These are phyloP conservation scores for Fragaria ananassa DNA, from an alignment of 306 rosid genomes.

Conservation along the genomic window DNA sequence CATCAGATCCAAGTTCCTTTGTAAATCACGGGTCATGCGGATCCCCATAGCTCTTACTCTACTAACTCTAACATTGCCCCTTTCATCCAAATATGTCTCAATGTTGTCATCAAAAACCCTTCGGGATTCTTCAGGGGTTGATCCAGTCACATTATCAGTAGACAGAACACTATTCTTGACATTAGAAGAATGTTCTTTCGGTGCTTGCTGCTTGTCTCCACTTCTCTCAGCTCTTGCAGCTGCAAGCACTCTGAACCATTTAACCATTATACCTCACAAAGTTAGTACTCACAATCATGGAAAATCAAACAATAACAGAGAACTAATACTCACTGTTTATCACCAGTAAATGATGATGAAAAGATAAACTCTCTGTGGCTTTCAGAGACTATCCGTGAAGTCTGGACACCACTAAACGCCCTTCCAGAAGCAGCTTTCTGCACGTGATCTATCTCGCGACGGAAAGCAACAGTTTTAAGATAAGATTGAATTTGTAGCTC, in stretches of 20 bases:
- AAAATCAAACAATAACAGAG: background rate
- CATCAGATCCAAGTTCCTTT: conserved; percentile 93
- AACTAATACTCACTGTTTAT: conserved; percentile 64
- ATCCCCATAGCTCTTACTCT: conserved; percentile 93
- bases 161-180: conserved; percentile 27
- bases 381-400: conserved; percentile 92
- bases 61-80: conserved; percentile 78
- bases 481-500: conserved; percentile 95
- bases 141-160: conserved; percentile 36
- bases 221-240: conserved; percentile 47
- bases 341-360: conserved; percentile 88
- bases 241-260: conserved; percentile 61
- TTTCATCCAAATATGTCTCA: conserved; percentile 77
- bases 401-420: conserved; percentile 79
- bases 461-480: conserved; percentile 95
- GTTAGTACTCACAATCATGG: background rate
- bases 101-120: conserved; percentile 63
- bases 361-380: conserved; percentile 87
- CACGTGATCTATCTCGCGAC: conserved; percentile 87
- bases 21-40: conserved; percentile 90
- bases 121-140: conserved; percentile 32
- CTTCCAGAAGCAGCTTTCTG: conserved; percentile 86
- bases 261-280: conserved; percentile 22
- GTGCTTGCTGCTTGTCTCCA: conserved; percentile 42
- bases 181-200: conserved; percentile 34